These are phyloP conservation scores for Jatropha podagrica DNA, from an alignment of 441 rosid genomes.

Conservation along the genomic window DNA sequence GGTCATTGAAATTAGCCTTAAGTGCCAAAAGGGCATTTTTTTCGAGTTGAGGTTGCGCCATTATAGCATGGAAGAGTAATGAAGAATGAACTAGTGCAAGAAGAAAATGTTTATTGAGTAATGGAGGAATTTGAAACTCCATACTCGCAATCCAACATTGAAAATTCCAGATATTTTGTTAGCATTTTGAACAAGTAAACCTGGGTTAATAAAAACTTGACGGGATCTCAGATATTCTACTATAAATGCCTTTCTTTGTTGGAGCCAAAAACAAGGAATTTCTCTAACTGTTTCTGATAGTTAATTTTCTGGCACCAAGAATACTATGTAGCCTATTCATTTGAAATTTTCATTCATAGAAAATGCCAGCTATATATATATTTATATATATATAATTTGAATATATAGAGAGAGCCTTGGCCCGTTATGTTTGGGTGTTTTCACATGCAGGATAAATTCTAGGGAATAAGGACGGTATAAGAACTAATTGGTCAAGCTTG, in stretches of 20 bases:
- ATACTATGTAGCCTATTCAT: conserved; percentile 12
- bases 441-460: too few species aligned
- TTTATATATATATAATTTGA: too few species aligned
- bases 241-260: conserved; percentile 25
- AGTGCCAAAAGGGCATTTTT: conserved; percentile 40
- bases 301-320: conserved; percentile 21
- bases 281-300: conserved; percentile 1
- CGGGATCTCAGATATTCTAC: conserved; percentile 25
- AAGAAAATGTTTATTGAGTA: conserved; percentile 11
- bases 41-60: conserved; percentile 28
- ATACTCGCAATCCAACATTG: conserved; percentile 16
- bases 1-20: conserved; percentile 35
- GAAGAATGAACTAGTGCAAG: conserved; percentile 13
- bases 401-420: too few species aligned
- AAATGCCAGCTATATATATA: too few species aligned
- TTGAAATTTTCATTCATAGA: neutral
- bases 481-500: too few species aligned
- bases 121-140: conserved; percentile 12
- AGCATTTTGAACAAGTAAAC: neutral
- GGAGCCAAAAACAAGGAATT: conserved; percentile 30
- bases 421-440: too few species aligned
- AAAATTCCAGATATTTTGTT: neutral
- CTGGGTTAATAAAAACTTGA: conserved; percentile 9
- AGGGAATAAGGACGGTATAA: too few species aligned
- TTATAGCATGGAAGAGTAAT: neutral